Evolutionary conservation across 2,329 filamentous ascomycete genomes (phyloP), one percentile per base, ranked within the genome.

Genomic region (Clathrospora elynae): DNA sequence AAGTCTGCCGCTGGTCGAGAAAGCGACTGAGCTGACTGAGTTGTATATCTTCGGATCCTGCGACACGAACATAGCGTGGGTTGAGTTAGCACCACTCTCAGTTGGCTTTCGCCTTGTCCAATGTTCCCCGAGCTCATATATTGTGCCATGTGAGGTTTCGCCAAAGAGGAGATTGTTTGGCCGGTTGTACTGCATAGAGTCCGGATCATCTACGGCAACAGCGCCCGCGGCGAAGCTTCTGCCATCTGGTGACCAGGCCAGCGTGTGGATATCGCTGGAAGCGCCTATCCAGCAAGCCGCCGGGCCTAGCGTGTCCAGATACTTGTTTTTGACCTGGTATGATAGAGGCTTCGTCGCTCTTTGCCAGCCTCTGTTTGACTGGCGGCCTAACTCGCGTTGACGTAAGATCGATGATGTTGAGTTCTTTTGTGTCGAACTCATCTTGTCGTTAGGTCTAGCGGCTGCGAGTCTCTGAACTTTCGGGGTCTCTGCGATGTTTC

Each of bases 131-230:
- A 85, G 59, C 49, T 84, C 81, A 37, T 72, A 66, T 6, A 84
- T 57, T 1, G 54, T 56, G 13, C 71, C 73, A 1, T 55, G 53
- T 1, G 58, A 49, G 3, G 74, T 49, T 46, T 80, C 68, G 1
- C 82, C 82, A 23, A 80, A 60, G 1, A 84, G 56, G 1, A 84
- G 66, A 51, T 84, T 84, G 45, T 81, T 78, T 0, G 73, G 70
- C 25, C 77, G 69, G 44, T 85, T 85, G 56, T 85, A 85, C 26
- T 81, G 76, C 75, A 81, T 79, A n/a, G 75, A 79, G 31, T 75
- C 67, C 3, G 71, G 61, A 51, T 84, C 81, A 3, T 75, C 75
- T 4, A 81, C 75, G 19, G 80, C 77, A 5, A 80, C 76, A 4
- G 80, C 78, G 2, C 81, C 82, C 7, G 77, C 79, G 18, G 77